Conservation (phyloP, 495 filamentous ascomycete genomes). For the Penicillium subrubescens region DNA sequence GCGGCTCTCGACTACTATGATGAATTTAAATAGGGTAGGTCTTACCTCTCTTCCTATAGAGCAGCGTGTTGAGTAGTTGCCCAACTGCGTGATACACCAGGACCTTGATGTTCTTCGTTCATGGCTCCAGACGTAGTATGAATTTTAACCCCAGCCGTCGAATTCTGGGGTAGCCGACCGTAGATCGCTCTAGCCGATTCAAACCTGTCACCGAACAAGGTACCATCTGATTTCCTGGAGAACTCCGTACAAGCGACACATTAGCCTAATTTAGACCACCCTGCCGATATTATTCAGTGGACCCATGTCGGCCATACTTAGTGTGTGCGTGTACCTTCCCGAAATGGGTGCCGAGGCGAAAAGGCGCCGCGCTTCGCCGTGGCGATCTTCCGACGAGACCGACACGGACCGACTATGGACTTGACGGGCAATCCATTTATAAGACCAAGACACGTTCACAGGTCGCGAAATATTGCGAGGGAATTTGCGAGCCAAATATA, state of each 20-base stretch:
- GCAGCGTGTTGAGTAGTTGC: background rate
- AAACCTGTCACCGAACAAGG: conserved; percentile 6
- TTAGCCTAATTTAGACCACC: conserved; percentile 3
- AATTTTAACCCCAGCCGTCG: background rate
- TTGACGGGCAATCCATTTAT: background rate
- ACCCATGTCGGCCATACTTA: background rate
- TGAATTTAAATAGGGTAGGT: conserved; percentile 4
- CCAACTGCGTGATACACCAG: conserved; percentile 16
- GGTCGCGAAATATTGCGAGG: conserved; percentile 16
- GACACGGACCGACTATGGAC: conserved; percentile 9
- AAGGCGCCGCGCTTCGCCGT: conserved; percentile 5
- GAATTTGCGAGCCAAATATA: conserved; percentile 22
- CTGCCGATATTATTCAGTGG: conserved; percentile 2
- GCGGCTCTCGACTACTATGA: conserved; percentile 1
- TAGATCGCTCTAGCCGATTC: conserved; percentile 4
- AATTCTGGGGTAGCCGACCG: background rate
- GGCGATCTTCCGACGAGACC: conserved; percentile 1
- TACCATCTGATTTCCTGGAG: background rate
- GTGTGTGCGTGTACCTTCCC: conserved; percentile 29
- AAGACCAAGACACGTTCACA: background rate
- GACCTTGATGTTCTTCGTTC: background rate
- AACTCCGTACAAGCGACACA: background rate
- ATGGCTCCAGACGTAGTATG: background rate
- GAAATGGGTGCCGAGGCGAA: conserved; percentile 13
- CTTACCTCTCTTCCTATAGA: background rate